Percentiles rank a stretch among this genome's conserved stretches.
These are phyloP conservation scores for Lolium multiflorum DNA, from an alignment of 176 grass and related monocot species.

Conservation along the genomic window DNA sequence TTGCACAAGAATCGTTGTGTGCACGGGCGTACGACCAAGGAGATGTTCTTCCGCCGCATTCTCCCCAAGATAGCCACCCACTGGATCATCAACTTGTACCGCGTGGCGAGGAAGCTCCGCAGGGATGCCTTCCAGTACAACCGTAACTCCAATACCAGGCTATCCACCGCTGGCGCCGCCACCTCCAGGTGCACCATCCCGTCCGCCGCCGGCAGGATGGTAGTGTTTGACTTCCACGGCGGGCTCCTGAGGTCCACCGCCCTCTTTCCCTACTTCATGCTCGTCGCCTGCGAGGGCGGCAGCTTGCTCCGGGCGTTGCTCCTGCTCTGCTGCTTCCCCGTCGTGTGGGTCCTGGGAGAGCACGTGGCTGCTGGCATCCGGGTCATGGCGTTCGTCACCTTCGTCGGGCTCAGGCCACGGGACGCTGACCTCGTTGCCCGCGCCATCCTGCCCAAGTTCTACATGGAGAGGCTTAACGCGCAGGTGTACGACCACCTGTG, in stretches of 20 bases:
- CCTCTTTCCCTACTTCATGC: constrained; percentile 96
- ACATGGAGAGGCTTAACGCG: constrained; percentile 67
- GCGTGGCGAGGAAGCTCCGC: constrained; percentile 54
- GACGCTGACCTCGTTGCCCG: constrained; percentile 68
- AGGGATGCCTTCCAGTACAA: constrained; percentile 51
- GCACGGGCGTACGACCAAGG: not conserved
- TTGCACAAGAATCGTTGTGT: not conserved
- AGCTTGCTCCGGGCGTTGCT: constrained; percentile 65
- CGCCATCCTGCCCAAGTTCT: constrained; percentile 82
- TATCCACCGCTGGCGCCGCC: not conserved
- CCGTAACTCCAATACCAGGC: constrained; percentile 25
- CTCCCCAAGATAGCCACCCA: constrained; percentile 60
- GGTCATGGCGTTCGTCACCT: constrained; percentile 75
- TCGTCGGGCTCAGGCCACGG: constrained; percentile 60
- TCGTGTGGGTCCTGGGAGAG: constrained; percentile 63
- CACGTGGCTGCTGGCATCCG: constrained; percentile 36
- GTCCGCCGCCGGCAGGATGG: constrained; percentile 5
- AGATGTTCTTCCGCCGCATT: constrained; percentile 63
- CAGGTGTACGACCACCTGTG: constrained; percentile 56
- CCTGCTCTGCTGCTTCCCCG: constrained; percentile 55
- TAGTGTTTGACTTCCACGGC: constrained; percentile 70
- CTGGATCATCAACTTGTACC: constrained; percentile 70
- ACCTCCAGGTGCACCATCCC: constrained; percentile 34
- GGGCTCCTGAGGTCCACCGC: constrained; percentile 53
- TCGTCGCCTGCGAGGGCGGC: constrained; percentile 87